Evolutionary conservation across 179 eudicot genomes (phyloP).

Genomic region (Pouteria campechiana): DNA sequence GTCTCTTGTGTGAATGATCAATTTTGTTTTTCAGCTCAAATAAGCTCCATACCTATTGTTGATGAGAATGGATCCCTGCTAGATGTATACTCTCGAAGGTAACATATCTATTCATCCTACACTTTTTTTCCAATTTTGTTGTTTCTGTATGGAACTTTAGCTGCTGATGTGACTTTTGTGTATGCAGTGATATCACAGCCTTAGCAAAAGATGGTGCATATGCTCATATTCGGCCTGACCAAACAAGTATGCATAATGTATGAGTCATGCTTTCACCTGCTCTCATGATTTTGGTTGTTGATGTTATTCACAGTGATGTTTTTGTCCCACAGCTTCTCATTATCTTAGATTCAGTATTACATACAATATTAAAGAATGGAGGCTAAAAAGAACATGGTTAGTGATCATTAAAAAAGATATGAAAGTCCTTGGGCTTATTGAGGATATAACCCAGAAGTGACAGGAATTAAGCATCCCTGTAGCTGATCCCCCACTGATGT

Average conservation of each 20-base stretch:
- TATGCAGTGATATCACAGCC: slow-evolving; percentile 29
- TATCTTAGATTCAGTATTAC: too few relatives aligned
- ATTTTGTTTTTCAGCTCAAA: slow-evolving; percentile 19
- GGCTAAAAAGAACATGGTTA: too few relatives aligned
- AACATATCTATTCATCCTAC: background rate
- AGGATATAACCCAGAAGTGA: too few relatives aligned
- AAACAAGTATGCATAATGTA: slow-evolving; percentile 26
- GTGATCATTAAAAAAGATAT: too few relatives aligned
- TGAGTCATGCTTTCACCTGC: slow-evolving; percentile 1
- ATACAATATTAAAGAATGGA: too few relatives aligned
- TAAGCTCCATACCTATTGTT: slow-evolving; percentile 38
- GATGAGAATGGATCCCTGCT: slow-evolving; percentile 25
- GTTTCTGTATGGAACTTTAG: background rate
- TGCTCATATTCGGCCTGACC: slow-evolving; percentile 26
- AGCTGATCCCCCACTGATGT: too few relatives aligned
- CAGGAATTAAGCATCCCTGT: too few relatives aligned
- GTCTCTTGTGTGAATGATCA: too few relatives aligned
- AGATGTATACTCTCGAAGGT: slow-evolving; percentile 35
- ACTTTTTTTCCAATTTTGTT: slow-evolving; percentile 2
- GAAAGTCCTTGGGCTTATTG: too few relatives aligned
- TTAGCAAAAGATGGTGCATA: slow-evolving; percentile 19
- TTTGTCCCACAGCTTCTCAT: too few relatives aligned
- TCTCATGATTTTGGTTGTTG: too few relatives aligned
- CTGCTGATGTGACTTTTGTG: background rate
- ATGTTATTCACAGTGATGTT: too few relatives aligned